Evolutionary conservation across 345 rosid species (phyloP).

Genomic region (Syzygium aromaticum): DNA sequence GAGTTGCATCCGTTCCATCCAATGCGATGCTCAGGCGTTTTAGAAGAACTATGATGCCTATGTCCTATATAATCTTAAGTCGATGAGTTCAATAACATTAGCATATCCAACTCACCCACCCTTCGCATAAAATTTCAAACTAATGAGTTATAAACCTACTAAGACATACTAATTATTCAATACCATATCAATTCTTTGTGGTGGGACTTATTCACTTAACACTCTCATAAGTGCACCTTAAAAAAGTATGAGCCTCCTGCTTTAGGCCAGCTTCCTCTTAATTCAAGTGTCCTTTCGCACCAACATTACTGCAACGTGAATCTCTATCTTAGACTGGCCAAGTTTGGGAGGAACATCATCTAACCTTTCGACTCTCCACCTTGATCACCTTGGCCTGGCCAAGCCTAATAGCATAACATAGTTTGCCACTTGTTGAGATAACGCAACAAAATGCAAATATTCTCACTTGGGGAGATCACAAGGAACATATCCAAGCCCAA

Average conservation of each 20-base stretch:
- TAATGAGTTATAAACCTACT: background rate
- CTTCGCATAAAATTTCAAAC: background rate
- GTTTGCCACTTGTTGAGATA: background rate
- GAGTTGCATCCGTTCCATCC: background rate
- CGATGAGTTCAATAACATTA: background rate
- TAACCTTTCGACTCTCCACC: background rate
- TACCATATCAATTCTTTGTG: background rate
- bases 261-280: background rate
- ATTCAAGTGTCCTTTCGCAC: background rate
- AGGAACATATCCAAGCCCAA: background rate
- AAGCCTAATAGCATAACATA: background rate
- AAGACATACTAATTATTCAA: background rate
- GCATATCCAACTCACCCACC: background rate
- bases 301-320: background rate
- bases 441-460: background rate
- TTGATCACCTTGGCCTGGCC: background rate
- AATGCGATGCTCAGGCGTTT: background rate
- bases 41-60: background rate
- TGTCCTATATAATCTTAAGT: background rate
- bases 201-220: background rate
- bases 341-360: background rate
- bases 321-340: background rate
- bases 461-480: background rate
- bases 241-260: background rate
- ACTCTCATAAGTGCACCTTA: background rate